Conservation (phyloP, 1,284 basidiomycete genomes). For the Thecaphora thlaspeos region DNA sequence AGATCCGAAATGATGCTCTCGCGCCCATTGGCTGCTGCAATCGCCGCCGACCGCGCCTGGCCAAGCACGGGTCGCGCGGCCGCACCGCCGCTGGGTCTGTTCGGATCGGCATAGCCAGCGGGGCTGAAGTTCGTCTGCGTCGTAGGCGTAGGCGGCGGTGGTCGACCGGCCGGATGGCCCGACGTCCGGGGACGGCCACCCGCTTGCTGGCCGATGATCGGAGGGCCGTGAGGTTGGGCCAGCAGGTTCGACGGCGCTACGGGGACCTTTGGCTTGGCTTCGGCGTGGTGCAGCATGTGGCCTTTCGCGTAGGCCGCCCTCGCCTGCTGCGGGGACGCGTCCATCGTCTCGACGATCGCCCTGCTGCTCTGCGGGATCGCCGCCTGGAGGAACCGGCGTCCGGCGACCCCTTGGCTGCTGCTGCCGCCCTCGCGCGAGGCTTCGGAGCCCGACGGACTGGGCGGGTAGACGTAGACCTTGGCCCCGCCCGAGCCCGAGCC, state of each 20-base stretch:
- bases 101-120: conserved; percentile 35
- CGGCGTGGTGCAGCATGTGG: neutral
- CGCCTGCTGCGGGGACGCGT: conserved; percentile 1
- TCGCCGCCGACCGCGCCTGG: conserved; percentile 36
- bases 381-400: neutral
- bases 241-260: conserved; percentile 35
- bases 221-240: conserved; percentile 15
- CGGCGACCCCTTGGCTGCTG: neutral
- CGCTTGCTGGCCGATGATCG: conserved; percentile 9
- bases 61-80: conserved; percentile 34
- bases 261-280: conserved; percentile 6
- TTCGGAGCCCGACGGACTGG: conserved; percentile 40
- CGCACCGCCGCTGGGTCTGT: conserved; percentile 15
- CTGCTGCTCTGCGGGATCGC: conserved; percentile 17
- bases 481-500: conserved; percentile 21
- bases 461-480: conserved; percentile 48
- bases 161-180: conserved; percentile 42
- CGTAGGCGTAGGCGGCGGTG: conserved; percentile 17
- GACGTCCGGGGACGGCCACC: conserved; percentile 11
- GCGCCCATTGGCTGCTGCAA: conserved; percentile 38
- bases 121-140: neutral
- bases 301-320: neutral
- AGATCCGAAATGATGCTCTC: conserved; percentile 51
- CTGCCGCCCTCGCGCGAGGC: conserved; percentile 6
- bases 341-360: conserved; percentile 21